Evolutionary conservation across 2,329 filamentous ascomycete species (phyloP), one percentile per base, ranked within the genome.

Genomic region (Sporothrix brasiliensis): DNA sequence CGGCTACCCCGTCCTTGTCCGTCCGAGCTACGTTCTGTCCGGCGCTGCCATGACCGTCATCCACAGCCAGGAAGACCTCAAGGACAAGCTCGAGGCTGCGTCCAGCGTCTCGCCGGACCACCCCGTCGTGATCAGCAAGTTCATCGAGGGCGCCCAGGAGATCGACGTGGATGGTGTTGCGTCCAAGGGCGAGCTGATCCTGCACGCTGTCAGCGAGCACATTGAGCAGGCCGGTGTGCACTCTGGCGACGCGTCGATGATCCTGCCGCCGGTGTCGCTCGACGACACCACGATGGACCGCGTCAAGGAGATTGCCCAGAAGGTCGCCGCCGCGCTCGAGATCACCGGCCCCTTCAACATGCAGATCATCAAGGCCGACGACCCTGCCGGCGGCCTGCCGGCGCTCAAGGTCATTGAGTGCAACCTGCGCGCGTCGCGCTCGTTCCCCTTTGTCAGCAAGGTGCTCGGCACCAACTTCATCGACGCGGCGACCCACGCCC

Each of bases 291-390:
- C 91, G 74, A 91, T 97, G 87, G 88, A 87, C 74, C 92, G 95
- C 72, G 88, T 97, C 78, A 98, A 97, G 88, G 92, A 92, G 76
- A 98, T 99, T 76, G 94, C 95, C 19, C 82, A 94, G 81, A 98
- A 97, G 87, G 94, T 99, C 68, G 95, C 95, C 75, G 92, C 95
- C 82, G 95, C 95, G 63, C 97, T 94, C 93, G 93, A 87, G 78
- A 98, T 98, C 80, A 98, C 93, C 24, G 95, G 95, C 69, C 95
- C 95, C 71, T 99, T 98, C 89, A 99, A 99, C 87, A 98, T 99
- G 94, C 95, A 99, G 80, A 97, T 99, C 82, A 98, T 99, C 76
- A 98, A 98, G 84, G 93, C 98, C 79, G 97, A 97, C 79, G 94
- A 97, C 75, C 88, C 91, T 44, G 89, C 92, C 71, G 91, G 91